Evolutionary conservation across 108 stramenopile genomes (phyloP).

Genomic region (Skeletonema potamos): DNA sequence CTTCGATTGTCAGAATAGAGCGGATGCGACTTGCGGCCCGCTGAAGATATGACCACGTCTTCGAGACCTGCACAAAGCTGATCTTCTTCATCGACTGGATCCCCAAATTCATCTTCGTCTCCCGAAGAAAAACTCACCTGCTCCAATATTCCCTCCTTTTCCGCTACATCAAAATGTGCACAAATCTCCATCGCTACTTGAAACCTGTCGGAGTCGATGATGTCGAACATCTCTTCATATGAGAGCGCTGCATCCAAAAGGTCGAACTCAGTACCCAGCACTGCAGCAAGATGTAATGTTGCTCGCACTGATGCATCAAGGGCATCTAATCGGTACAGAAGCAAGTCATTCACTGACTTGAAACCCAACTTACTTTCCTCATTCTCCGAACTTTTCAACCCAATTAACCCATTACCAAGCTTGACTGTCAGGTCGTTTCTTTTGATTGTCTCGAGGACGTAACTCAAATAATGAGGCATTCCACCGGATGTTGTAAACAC

Average conservation of each 20-base stretch:
- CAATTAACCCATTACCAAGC: conserved; percentile 41
- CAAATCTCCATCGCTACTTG: conserved; percentile 26
- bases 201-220: conserved; percentile 20
- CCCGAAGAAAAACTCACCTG: conserved; percentile 11
- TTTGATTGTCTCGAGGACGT: conserved; percentile 63
- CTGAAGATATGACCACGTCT: conserved; percentile 8
- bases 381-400: conserved; percentile 17
- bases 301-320: conserved; percentile 52
- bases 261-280: conserved; percentile 59
- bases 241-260: conserved; percentile 52
- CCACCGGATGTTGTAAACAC: conserved; percentile 58
- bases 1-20: conserved; percentile 39
- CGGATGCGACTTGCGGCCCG: conserved; percentile 36
- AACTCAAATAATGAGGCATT: conserved; percentile 66
- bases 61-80: conserved; percentile 12
- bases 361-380: conserved; percentile 20
- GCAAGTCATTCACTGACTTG: conserved; percentile 48
- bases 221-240: conserved; percentile 39
- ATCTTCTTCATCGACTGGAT: conserved; percentile 35
- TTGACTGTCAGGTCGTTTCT: conserved; percentile 35
- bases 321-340: conserved; percentile 62
- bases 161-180: conserved; percentile 50
- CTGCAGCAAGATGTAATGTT: conserved; percentile 56
- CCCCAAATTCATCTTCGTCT: conserved; percentile 17
- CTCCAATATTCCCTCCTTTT: conserved; percentile 65